Conservation (phyloP, 2,329 filamentous ascomycete species). For the Colletotrichum sp. region DNA sequence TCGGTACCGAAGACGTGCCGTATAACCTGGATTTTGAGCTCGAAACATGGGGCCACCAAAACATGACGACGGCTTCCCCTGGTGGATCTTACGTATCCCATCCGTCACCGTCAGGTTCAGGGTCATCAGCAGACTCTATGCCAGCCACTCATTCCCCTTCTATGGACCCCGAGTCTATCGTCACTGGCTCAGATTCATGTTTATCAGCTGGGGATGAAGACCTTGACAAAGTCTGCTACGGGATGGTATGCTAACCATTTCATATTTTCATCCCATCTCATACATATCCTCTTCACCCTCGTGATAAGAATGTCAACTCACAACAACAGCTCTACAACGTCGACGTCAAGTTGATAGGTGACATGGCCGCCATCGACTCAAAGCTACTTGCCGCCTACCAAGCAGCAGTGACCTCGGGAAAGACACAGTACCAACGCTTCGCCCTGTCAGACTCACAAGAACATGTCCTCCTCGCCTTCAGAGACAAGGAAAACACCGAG, state of each 20-base stretch:
- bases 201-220: conserved; percentile 10
- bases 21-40: not conserved
- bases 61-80: not conserved
- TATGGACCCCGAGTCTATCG: not conserved
- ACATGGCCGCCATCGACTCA: conserved; percentile 22
- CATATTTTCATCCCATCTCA: not conserved
- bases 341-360: conserved; percentile 26
- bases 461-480: conserved; percentile 26
- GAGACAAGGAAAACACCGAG: conserved; percentile 23
- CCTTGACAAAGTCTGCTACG: conserved; percentile 26
- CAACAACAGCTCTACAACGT: conserved; percentile 25
- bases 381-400: conserved; percentile 21
- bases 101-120: not conserved
- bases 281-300: not conserved
- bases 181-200: conserved; percentile 2
- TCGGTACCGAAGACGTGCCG: not conserved
- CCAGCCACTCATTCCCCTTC: conserved; percentile 8
- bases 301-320: not conserved
- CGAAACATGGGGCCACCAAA: not conserved
- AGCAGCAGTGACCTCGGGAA: not conserved
- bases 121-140: not conserved
- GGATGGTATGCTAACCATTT: conserved; percentile 24
- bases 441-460: conserved; percentile 17
- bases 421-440: conserved; percentile 22
- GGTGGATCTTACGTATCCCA: not conserved